Conservation (phyloP, 345 rosid species). For the Eucalyptus cloeziana region DNA sequence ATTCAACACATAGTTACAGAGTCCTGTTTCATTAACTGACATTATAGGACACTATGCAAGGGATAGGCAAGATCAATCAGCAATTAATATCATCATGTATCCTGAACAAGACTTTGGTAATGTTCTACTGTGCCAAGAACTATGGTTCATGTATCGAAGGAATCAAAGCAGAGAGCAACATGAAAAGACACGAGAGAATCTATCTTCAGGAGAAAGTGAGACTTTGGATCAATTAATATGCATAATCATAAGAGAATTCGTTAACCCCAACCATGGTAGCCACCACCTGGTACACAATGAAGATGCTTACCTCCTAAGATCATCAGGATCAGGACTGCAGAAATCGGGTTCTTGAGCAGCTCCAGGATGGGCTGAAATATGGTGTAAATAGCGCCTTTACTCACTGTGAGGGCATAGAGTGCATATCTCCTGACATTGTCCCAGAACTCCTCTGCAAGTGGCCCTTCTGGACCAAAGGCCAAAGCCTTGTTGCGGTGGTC, state of each 20-base stretch:
- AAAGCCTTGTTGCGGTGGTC: constrained; percentile 39
- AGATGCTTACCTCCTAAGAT: constrained; percentile 55
- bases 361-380: constrained; percentile 50
- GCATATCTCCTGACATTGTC: constrained; percentile 92
- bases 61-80: too few relatives aligned
- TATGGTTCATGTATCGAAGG: too few relatives aligned
- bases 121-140: too few relatives aligned
- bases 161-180: too few relatives aligned
- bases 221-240: constrained; percentile 1
- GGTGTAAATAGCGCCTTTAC: constrained; percentile 80
- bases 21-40: too few relatives aligned
- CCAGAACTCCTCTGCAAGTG: constrained; percentile 89
- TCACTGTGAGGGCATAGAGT: constrained; percentile 82
- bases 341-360: constrained; percentile 72
- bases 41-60: too few relatives aligned
- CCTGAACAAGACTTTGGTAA: too few relatives aligned
- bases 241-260: constrained; percentile 63
- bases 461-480: constrained; percentile 91
- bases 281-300: constrained; percentile 58
- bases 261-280: constrained; percentile 75
- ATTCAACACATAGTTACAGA: too few relatives aligned
- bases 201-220: too few relatives aligned
- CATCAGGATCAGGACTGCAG: constrained; percentile 55
- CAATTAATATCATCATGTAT: too few relatives aligned
- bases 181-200: too few relatives aligned